These are phyloP conservation scores for Taiozyma sp. DNA, from an alignment of 1,139 yeast genomes.

Conservation along the genomic window DNA sequence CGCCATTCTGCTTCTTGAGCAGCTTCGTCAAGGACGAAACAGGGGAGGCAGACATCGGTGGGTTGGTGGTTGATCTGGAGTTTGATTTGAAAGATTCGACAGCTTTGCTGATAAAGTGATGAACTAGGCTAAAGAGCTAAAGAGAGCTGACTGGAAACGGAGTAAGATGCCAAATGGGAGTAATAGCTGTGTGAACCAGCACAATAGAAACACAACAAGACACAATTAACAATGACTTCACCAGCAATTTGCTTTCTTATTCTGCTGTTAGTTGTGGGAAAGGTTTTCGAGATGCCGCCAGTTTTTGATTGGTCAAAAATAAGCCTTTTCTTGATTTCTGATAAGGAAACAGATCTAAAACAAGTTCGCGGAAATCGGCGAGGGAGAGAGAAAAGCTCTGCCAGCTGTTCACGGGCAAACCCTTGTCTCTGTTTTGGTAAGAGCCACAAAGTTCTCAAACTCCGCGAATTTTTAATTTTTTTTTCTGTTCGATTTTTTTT, in stretches of 20 bases:
- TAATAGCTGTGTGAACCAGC: too few relatives aligned
- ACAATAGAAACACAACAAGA: background rate
- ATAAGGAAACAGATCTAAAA: background rate
- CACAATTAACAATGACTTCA: background rate
- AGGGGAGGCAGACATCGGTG: slow-evolving; percentile 15
- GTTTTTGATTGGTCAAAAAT: background rate
- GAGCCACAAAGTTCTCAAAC: background rate
- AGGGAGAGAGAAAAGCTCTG: background rate
- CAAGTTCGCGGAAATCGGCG: background rate
- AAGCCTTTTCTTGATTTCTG: background rate
- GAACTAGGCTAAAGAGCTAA: background rate
- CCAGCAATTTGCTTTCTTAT: background rate
- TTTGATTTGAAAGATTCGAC: background rate
- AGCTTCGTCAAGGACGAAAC: slow-evolving; percentile 24
- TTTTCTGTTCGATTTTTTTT: background rate
- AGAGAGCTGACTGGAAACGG: background rate
- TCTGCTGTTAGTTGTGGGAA: background rate
- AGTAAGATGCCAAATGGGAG: background rate
- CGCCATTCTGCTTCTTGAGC: slow-evolving; percentile 19
- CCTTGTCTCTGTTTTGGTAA: background rate
- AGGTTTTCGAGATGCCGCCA: background rate
- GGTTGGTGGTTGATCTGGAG: background rate
- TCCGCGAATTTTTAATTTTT: background rate
- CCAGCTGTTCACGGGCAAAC: background rate
- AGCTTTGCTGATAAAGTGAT: background rate